Conservation (phyloP, 2,329 filamentous ascomycete species). For the Aspergillus neotritici region DNA sequence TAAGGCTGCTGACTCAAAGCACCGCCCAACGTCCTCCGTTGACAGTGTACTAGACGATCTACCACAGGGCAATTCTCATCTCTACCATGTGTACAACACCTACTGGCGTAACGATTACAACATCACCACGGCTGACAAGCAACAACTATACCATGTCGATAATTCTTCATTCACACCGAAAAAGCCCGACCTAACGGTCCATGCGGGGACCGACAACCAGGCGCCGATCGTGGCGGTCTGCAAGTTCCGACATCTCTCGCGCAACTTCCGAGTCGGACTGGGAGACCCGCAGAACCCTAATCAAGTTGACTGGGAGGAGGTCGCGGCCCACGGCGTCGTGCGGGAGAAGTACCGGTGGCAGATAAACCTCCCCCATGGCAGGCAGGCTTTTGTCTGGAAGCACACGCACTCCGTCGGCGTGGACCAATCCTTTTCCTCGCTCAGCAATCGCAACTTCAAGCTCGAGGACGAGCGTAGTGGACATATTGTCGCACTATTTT, state of each 20-base stretch:
- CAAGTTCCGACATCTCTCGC: conserved; percentile 31
- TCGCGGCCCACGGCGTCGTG: conserved; percentile 21
- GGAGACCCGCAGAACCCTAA: conserved; percentile 22
- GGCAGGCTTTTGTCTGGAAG: conserved; percentile 31
- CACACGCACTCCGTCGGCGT: conserved; percentile 26
- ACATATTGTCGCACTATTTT: conserved; percentile 28
- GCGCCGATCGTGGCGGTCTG: conserved; percentile 25
- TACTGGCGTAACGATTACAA: conserved; percentile 20
- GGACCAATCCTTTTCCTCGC: conserved; percentile 15
- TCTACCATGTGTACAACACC: conserved; percentile 23
- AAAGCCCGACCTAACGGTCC: conserved; percentile 32
- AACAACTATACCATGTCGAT: conserved; percentile 21
- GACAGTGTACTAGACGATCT: background rate
- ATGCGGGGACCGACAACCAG: conserved; percentile 21
- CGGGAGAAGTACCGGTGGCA: conserved; percentile 26
- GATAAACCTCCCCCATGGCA: conserved; percentile 14
- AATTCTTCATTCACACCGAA: conserved; percentile 25
- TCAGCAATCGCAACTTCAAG: conserved; percentile 27
- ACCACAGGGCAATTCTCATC: conserved; percentile 1
- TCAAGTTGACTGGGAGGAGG: conserved; percentile 26
- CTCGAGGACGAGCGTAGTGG: conserved; percentile 28
- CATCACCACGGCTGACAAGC: conserved; percentile 15
- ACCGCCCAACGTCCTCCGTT: background rate
- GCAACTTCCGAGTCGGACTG: conserved; percentile 28
- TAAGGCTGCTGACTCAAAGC: too few relatives aligned